phyloP scores from a whole-genome alignment of 306 rosid genomes.

The Psophocarpus tetragonolobus region DNA sequence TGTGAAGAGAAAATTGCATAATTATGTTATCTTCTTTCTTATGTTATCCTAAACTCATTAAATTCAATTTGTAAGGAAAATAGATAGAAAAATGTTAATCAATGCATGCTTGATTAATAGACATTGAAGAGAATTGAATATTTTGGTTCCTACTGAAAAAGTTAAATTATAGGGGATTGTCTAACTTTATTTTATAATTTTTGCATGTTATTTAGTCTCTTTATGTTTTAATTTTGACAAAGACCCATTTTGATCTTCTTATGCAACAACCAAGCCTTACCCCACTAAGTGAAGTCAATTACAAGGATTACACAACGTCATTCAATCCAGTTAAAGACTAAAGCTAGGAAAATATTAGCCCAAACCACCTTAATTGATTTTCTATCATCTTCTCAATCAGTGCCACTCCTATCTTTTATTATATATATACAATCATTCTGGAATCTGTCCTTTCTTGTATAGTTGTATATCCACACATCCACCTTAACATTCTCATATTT shows the following conservation, averaged over 20 bases:
- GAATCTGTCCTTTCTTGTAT: too few relatives aligned
- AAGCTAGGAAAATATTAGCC: too few relatives aligned
- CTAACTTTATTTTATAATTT: not conserved
- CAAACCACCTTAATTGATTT: too few relatives aligned
- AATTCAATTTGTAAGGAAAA: constrained; percentile 6
- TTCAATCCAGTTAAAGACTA: too few relatives aligned
- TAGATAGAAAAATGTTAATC: constrained; percentile 9
- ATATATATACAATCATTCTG: too few relatives aligned
- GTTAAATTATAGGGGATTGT: not conserved
- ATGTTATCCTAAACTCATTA: not conserved
- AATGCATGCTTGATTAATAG: constrained; percentile 15
- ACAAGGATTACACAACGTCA: too few relatives aligned
- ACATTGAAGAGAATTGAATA: not conserved
- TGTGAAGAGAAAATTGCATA: not conserved
- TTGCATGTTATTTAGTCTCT: not conserved
- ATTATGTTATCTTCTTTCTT: constrained; percentile 20
- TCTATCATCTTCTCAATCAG: too few relatives aligned
- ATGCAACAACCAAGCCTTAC: too few relatives aligned
- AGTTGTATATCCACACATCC: too few relatives aligned
- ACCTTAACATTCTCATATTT: too few relatives aligned
- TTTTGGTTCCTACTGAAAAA: not conserved
- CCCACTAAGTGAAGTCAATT: too few relatives aligned
- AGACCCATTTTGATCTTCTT: not conserved
- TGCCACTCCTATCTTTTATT: too few relatives aligned
- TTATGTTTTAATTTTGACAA: not conserved